Evolutionary conservation across 164 flowering plant species (phyloP).

Genomic region (Vitis labrusca): DNA sequence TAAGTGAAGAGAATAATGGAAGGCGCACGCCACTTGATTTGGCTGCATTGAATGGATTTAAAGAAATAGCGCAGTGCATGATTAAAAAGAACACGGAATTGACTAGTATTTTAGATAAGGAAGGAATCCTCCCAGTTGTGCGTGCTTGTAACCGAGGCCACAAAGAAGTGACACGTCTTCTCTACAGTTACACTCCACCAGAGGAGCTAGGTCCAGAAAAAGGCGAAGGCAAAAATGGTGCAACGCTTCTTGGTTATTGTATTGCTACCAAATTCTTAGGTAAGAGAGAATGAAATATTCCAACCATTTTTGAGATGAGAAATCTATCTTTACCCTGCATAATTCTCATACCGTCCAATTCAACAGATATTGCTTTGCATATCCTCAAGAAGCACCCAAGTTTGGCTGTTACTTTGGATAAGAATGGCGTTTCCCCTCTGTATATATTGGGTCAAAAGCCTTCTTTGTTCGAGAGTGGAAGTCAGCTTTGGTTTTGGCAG

Average conservation of each 20-base stretch:
- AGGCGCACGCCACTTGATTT: not conserved
- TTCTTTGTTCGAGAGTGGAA: constrained; percentile 21
- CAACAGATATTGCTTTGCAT: constrained; percentile 3
- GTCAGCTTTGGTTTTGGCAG: constrained; percentile 15
- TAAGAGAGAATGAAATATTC: not conserved
- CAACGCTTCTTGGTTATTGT: no score
- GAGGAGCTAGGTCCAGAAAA: not conserved
- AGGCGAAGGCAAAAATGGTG: not conserved
- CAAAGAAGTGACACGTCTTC: not conserved
- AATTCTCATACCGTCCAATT: not conserved
- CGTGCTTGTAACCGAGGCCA: not conserved
- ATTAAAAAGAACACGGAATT: not conserved
- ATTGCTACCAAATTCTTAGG: no score
- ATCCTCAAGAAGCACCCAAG: not conserved
- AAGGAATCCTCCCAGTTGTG: not conserved
- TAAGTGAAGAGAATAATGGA: not conserved
- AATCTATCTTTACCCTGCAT: not conserved
- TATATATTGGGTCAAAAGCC: constrained; percentile 11
- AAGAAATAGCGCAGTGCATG: not conserved
- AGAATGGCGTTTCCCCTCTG: accelerated
- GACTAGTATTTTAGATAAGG: not conserved
- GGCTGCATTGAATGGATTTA: not conserved
- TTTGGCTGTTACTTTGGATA: not conserved
- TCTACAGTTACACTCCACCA: not conserved
- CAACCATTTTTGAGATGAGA: not conserved